Evolutionary conservation across 495 filamentous ascomycete species (phyloP).

Genomic region (Acidiella bohemica): DNA sequence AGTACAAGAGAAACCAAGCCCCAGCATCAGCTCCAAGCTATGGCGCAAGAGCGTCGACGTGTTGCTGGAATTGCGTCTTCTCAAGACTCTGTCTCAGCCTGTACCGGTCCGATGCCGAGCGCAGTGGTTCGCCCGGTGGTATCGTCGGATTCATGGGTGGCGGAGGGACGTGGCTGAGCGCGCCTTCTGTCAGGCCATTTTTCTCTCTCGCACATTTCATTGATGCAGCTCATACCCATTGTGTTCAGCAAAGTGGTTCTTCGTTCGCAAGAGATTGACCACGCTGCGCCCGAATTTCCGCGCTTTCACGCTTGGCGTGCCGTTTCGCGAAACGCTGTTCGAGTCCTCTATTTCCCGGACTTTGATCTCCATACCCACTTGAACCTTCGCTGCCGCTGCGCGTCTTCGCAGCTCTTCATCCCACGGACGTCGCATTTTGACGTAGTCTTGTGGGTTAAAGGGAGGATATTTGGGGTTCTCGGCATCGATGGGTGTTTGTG

Average conservation of each 20-base stretch:
- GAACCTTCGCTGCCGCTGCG: background rate
- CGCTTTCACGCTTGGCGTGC: constrained; percentile 17
- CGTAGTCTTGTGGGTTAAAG: constrained; percentile 16
- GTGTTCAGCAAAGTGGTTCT: constrained; percentile 9
- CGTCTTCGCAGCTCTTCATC: constrained; percentile 16
- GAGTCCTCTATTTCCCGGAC: constrained; percentile 13
- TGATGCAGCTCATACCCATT: constrained; percentile 11
- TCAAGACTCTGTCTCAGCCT: constrained; percentile 7
- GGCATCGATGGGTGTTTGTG: background rate
- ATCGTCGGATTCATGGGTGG: background rate
- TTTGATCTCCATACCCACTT: constrained; percentile 15
- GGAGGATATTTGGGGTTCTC: constrained; percentile 7
- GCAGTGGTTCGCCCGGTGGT: background rate
- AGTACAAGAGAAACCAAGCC: too few relatives aligned
- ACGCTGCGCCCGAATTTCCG: constrained; percentile 18
- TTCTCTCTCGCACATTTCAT: background rate
- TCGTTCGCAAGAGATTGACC: constrained; percentile 19
- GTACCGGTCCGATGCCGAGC: background rate
- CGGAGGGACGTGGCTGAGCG: constrained; percentile 2
- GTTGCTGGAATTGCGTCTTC: constrained; percentile 7
- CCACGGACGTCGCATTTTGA: constrained; percentile 14
- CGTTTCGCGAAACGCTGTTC: constrained; percentile 6
- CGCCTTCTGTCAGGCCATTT: constrained; percentile 3
- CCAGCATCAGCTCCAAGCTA: too few relatives aligned
- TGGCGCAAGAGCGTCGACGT: constrained; percentile 9